Percentiles rank a stretch among this genome's conserved stretches.
Evolutionary conservation across 768 basidiomycete genomes (phyloP).

Genomic region (Tricholomella constricta): DNA sequence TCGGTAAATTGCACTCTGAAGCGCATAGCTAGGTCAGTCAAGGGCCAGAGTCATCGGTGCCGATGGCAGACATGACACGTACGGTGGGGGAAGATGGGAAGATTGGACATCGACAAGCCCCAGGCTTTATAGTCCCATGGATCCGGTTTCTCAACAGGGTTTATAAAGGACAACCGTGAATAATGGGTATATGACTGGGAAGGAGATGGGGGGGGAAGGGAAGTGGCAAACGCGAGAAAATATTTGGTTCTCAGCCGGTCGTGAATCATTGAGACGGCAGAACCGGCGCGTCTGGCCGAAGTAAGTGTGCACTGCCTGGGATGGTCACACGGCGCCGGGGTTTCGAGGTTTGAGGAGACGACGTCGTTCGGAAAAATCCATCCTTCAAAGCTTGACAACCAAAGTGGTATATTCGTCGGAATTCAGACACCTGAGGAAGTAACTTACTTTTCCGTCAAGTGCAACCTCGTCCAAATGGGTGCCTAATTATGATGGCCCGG

Average conservation of each 20-base stretch:
- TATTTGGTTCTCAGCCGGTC: constrained; percentile 13
- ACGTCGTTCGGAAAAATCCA: background rate
- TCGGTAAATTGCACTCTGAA: constrained; percentile 1
- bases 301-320: constrained; percentile 8
- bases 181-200: constrained; percentile 8
- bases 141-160: constrained; percentile 4
- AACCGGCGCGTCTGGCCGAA: constrained; percentile 9
- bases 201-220: constrained; percentile 9
- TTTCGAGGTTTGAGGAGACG: background rate
- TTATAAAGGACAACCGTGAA: constrained; percentile 1
- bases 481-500: constrained; percentile 3
- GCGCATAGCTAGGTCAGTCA: constrained; percentile 5
- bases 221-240: constrained; percentile 7
- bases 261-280: constrained; percentile 4
- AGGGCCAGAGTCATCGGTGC: constrained; percentile 6
- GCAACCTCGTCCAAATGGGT: too few species aligned
- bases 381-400: background rate
- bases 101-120: constrained; percentile 1
- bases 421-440: background rate
- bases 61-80: constrained; percentile 3
- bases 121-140: constrained; percentile 22
- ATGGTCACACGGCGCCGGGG: constrained; percentile 10
- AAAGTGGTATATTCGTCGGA: background rate
- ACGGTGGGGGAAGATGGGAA: constrained; percentile 2
- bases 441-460: too few species aligned